A percentile compares a stretch with the other conserved stretches of the same genome.
phyloP scores from a whole-genome alignment of 2,329 filamentous ascomycete species.

The Colletotrichum sp. region DNA sequence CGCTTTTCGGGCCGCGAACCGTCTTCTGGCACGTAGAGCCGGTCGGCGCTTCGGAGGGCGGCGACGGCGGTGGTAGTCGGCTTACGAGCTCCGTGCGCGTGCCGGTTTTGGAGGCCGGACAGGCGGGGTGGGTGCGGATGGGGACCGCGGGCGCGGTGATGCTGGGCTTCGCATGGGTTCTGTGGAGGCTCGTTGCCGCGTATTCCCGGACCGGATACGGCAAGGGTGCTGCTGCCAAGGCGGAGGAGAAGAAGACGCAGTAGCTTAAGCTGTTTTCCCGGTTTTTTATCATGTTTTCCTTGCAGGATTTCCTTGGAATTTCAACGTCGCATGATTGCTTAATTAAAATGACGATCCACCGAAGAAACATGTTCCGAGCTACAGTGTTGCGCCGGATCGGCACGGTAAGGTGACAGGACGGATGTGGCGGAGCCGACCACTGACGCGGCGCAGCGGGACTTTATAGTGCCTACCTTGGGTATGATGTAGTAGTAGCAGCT shows the following conservation, averaged over 20 bases:
- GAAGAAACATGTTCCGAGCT: background rate
- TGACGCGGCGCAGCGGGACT: background rate
- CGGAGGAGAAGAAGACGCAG: constrained; percentile 17
- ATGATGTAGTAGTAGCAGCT: background rate
- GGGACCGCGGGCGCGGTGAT: constrained; percentile 66
- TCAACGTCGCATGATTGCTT: background rate
- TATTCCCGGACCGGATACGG: constrained; percentile 39
- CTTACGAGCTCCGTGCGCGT: constrained; percentile 64
- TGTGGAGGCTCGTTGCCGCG: constrained; percentile 60
- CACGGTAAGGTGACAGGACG: background rate
- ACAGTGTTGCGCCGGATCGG: background rate
- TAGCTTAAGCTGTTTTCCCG: background rate
- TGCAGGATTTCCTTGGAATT: background rate
- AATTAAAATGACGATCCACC: background rate
- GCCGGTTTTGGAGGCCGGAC: constrained; percentile 67
- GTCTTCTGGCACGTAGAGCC: constrained; percentile 83
- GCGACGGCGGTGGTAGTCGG: constrained; percentile 22
- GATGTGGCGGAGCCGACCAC: background rate
- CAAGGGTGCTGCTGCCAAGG: background rate
- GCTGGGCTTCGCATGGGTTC: constrained; percentile 73
- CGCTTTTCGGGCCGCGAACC: constrained; percentile 75
- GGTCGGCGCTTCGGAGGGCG: constrained; percentile 25
- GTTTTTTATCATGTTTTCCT: background rate
- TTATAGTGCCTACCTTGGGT: background rate
- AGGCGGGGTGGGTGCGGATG: constrained; percentile 49